Base-by-base conservation (phyloP, 768 basidiomycete genomes). In the Lanmaoa rubissima region DNA sequence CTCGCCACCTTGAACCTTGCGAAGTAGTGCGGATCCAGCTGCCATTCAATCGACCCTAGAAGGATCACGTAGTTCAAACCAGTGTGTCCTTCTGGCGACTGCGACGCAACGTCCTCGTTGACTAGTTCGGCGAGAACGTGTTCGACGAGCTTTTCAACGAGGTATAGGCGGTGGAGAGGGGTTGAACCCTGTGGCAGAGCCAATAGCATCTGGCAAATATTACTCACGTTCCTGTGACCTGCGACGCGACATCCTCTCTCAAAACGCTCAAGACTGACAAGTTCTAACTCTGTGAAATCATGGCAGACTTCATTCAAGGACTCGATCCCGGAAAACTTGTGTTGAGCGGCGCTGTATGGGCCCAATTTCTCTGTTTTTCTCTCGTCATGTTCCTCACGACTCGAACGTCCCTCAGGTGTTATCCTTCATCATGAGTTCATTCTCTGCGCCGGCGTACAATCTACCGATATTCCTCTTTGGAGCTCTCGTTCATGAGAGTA, bases 381-480 rank as follows among this genome's bases (percentile, higher is more conserved):
- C 11, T 4, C 7, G 11, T 14, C 2, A 16, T 35, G 12, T 14
- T n/a, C 40, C 49, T 54, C 21, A 55, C 48, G 1, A 48, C 21
- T 16, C 32, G 19, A 17, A 2, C 51, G 19, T 40, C 28, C 43
- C 13, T 11, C 61, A 91, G 90, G 76, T 73, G 28, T 71, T 92
- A 28, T 85, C 89, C 14, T 86, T 89, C 59, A 48, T 78, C 45
- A 73, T 82, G 44, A 74, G 74, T 55, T 76, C 85, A 5, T 88
- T 84, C 66, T 61, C 75, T 0, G 73, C 82, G 1, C 88, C 90
- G 2, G 67, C 78, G 2, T 94, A 94, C 70, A 94, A 94, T 67
- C 76, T 94, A 21, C 85, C 92, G n/a, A 77, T 94, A 51, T 87
- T 91, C 60, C 78, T 94, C 26, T 92, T 92, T 59, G 92, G 92